A percentile compares a stretch with the other conserved stretches of the same genome.
These are phyloP conservation scores for Passalora sequoiae DNA, from an alignment of 2,329 filamentous ascomycete genomes.

Conservation along the genomic window DNA sequence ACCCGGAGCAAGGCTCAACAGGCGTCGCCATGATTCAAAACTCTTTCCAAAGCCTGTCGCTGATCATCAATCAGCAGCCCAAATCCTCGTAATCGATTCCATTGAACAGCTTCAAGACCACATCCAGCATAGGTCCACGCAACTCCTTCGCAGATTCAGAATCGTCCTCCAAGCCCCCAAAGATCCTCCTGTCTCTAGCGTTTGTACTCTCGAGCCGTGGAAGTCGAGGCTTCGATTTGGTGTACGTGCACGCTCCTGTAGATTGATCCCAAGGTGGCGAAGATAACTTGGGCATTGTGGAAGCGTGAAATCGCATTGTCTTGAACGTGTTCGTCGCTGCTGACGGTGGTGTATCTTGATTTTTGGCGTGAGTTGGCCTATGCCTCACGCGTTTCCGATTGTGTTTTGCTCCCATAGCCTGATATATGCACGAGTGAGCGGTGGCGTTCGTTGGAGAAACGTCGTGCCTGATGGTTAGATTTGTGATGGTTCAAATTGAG, in stretches of 20 bases:
- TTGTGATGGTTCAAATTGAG: too few relatives aligned
- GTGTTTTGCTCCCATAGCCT: constrained; percentile 13
- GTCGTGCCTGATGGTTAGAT: too few relatives aligned
- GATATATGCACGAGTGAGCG: neutral
- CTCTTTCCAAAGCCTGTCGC: too few relatives aligned
- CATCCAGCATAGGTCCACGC: constrained; percentile 43
- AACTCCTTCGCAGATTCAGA: constrained; percentile 31
- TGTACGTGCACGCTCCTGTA: neutral
- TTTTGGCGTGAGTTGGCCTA: constrained; percentile 10
- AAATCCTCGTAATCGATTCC: constrained; percentile 40
- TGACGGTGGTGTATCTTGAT: neutral
- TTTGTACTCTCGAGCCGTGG: constrained; percentile 10
- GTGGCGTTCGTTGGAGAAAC: constrained; percentile 3
- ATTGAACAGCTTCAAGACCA: constrained; percentile 44
- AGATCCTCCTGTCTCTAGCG: constrained; percentile 33
- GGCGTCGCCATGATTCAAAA: neutral
- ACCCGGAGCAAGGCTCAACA: too few relatives aligned
- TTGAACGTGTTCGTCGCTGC: too few relatives aligned
- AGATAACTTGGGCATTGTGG: neutral
- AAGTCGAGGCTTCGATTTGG: constrained; percentile 4
- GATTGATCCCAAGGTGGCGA: neutral
- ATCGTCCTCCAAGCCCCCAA: constrained; percentile 41
- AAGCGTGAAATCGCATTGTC: neutral
- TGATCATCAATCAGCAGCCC: constrained; percentile 6
- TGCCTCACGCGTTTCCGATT: constrained; percentile 22